Conservation (phyloP, 345 rosid species). For the Pistacia vera region DNA sequence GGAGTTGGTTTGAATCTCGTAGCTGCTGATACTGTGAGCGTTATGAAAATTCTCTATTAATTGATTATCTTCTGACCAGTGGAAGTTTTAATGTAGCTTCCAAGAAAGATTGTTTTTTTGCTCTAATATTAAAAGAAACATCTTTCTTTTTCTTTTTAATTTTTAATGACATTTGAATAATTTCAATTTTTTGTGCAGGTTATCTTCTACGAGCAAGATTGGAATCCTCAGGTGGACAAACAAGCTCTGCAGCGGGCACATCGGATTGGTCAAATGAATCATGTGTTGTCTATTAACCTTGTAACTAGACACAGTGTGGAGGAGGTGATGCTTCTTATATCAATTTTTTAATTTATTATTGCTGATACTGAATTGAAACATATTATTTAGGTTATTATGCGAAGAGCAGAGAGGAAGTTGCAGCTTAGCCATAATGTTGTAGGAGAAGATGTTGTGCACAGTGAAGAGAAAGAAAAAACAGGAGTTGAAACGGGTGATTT, state of each 20-base stretch:
- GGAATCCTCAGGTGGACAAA: conserved; percentile 97
- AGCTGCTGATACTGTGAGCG: conserved; percentile 87
- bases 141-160: not conserved
- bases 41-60: not conserved
- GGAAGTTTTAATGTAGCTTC: not conserved
- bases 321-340: conserved; percentile 52
- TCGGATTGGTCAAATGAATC: conserved; percentile 88
- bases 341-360: conserved; percentile 1
- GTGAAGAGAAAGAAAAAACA: conserved; percentile 50
- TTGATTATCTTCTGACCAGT: not conserved
- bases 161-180: not conserved
- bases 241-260: conserved; percentile 95
- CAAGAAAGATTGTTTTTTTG: not conserved
- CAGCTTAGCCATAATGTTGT: conserved; percentile 77
- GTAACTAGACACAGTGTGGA: conserved; percentile 71
- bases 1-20: conserved; percentile 96
- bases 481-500: conserved; percentile 55
- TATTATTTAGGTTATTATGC: conserved; percentile 65
- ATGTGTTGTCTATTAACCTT: conserved; percentile 78
- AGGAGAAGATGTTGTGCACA: conserved; percentile 46
- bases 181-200: conserved; percentile 49
- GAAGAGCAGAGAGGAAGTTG: conserved; percentile 79
- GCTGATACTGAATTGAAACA: conserved; percentile 1
- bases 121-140: not conserved
- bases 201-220: conserved; percentile 91